Percentiles rank a stretch among this genome's conserved stretches.
Conservation (phyloP, 139 green algal species). For the Closterium sp. region DNA sequence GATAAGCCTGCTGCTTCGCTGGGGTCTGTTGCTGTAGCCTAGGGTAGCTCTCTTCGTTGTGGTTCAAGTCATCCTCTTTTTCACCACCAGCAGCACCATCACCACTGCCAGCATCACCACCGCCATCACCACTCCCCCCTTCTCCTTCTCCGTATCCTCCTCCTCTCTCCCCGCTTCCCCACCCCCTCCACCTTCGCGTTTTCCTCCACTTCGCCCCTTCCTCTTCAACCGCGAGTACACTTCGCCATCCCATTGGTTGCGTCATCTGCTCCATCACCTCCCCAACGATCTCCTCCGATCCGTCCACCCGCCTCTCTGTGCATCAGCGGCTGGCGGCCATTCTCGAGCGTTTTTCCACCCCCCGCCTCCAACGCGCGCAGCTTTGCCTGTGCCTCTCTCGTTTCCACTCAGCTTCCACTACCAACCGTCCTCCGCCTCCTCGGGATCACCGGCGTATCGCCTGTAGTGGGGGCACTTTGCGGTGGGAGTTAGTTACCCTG, state of each 20-base stretch:
- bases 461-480: neutral
- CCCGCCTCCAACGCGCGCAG: neutral
- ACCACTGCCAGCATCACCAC: neutral
- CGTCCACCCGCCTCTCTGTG: neutral
- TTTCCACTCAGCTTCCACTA: neutral
- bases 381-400: neutral
- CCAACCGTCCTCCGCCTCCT: neutral
- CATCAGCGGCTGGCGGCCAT: neutral
- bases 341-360: neutral
- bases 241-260: neutral
- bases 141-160: no score
- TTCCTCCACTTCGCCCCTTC: neutral
- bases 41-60: neutral
- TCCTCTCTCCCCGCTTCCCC: no score
- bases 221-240: neutral
- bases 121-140: neutral
- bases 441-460: neutral
- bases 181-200: no score
- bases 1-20: neutral
- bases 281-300: no score
- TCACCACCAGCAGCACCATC: neutral
- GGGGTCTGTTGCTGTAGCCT: neutral
- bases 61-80: neutral
- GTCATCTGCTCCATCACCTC: neutral
- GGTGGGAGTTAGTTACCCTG: no score